These are phyloP conservation scores for Knufia fluminis DNA, from an alignment of 2,329 filamentous ascomycete species.

Conservation along the genomic window DNA sequence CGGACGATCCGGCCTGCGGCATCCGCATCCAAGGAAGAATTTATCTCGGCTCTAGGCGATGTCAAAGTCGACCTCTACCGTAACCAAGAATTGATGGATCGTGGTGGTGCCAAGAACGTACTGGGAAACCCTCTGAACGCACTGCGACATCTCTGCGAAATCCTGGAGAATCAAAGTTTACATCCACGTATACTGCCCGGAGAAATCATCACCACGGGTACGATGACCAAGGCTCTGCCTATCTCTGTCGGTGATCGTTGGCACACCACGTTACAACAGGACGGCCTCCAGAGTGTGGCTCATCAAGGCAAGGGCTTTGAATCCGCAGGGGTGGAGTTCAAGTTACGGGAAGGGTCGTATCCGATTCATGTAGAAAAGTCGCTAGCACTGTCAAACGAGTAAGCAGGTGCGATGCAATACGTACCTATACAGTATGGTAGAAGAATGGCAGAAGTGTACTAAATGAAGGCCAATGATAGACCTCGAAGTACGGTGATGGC, in stretches of 20 bases:
- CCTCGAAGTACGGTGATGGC: no score
- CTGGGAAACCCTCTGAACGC: background rate
- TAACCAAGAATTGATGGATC: background rate
- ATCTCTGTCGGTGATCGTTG: background rate
- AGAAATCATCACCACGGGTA: slow-evolving; percentile 1
- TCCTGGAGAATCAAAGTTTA: background rate
- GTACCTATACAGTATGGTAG: no score
- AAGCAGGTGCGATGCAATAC: no score
- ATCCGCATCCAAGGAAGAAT: background rate
- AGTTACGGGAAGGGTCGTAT: no score
- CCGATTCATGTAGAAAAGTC: no score
- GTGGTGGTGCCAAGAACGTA: background rate
- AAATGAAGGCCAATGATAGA: no score
- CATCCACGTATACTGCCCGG: background rate
- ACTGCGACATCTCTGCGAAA: background rate
- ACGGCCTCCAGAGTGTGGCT: background rate
- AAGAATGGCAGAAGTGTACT: no score
- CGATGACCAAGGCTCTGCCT: background rate
- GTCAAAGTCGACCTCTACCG: background rate
- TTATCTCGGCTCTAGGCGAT: background rate
- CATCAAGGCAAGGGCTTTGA: background rate
- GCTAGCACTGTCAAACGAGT: no score
- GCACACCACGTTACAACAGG: background rate
- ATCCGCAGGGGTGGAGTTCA: no score
- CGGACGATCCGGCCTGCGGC: background rate